These are phyloP conservation scores for Eucalyptus paniculata DNA, from an alignment of 345 rosid genomes.

Conservation along the genomic window DNA sequence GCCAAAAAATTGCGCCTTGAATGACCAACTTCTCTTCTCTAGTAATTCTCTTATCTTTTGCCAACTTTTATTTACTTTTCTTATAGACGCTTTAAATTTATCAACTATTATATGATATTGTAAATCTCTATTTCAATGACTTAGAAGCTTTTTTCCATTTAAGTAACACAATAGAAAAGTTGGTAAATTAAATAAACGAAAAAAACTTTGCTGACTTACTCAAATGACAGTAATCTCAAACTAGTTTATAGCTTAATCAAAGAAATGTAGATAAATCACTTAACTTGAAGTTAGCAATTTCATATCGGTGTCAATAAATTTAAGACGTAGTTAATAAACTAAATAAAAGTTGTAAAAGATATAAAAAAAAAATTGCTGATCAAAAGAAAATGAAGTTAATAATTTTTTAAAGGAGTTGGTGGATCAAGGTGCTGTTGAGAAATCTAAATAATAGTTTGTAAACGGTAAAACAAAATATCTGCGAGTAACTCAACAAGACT, in stretches of 20 bases:
- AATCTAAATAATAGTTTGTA: background rate
- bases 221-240: background rate
- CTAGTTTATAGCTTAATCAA: background rate
- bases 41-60: background rate
- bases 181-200: background rate
- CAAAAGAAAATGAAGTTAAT: background rate
- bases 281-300: background rate
- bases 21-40: background rate
- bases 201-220: background rate
- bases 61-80: background rate
- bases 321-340: background rate
- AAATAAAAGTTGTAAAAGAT: background rate
- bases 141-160: background rate
- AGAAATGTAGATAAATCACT: background rate
- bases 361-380: fast-evolving
- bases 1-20: background rate
- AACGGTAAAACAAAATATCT: background rate
- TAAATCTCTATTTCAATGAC: background rate
- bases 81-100: background rate
- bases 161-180: background rate
- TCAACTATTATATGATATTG: background rate
- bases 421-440: background rate
- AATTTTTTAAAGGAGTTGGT: background rate
- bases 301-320: background rate
- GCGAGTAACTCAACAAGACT: background rate